Evolutionary conservation across 345 rosid species (phyloP), one percentile per base, ranked within the genome.

Genomic region (Hibiscus tridactylites): DNA sequence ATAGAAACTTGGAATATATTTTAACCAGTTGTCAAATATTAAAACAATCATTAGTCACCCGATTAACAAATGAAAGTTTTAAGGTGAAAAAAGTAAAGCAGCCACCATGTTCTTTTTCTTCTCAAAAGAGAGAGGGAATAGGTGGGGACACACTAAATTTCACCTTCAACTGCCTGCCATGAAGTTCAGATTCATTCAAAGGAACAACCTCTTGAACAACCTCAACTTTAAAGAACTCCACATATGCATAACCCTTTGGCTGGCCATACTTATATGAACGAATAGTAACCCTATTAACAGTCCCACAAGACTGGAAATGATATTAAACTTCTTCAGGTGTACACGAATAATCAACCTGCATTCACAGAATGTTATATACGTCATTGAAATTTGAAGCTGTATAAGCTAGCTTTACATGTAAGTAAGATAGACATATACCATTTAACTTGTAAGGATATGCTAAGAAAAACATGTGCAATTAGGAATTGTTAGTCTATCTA

Each of bases 301-400:
- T 21, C 24, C 24, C 1, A 21, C 24, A 21, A 0, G 0, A 21
- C 24, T 21, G 24, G 1, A 21, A 21, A 21, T 86, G 92, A 73
- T 82, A 90, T 83, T 90, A 90, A 60, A 90, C 89, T 86, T 90
- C 95, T 83, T 87, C 90, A 63, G 92, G 90, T 9, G 89, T 87
- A 77, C 91, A 86, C 15, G 88, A 74, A 63, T 90, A 90, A 70
- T 90, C 95, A 68, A 89, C 92, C 95, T 89, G 77, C 70, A 73
- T 61, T 47, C 28, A 17, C 16, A 17, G 1, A 21, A 21, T 21
- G 24, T 21, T 21, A 21, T 21, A 21, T 21, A 21, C 24, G 24
- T 1, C 24, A 21, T 21, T 21, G 24, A 21, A 21, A 21, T 21
- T 21, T 21, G 24, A 0, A 21, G 24, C 24, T 21, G 24, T 21